Evolutionary conservation across 129 eudicot species (phyloP), one percentile per base, ranked within the genome.

Genomic region (Escallonia herrerae): DNA sequence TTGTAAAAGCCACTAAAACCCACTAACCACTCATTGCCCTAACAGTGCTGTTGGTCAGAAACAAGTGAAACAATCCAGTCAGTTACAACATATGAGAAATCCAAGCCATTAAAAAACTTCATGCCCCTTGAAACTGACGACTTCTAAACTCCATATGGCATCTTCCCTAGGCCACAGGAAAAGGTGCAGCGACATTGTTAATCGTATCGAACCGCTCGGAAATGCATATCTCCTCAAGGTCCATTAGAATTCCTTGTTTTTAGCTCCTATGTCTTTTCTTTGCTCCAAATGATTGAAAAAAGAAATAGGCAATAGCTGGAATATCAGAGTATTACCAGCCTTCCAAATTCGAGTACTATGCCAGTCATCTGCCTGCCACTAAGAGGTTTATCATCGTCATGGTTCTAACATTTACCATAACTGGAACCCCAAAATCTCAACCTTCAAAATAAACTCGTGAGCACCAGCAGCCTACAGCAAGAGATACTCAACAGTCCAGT

Each of bases 51-150:
- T 60, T 12, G 9, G 50, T 59, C 7, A 54, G 22, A 39, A 10
- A 51, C 41, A 66, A 51, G 6, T 15, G 4, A 55, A 14, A 66
- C 38, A 39, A 12, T 40, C 10, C 50, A 42, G 8, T 55, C 10
- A 54, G 4, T 40, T 43, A 52, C 76, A 69, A 65, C 53, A 60
- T 11, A 39, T 8, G 43, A 13, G 65, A 43, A 60, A 43, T 4
- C 11, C 50, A 59, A 59, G 7, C 46, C 15, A 10, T 60, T n/a
- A 57, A 22, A 53, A 60, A 15, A 63, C 62, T 38, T 42, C 15
- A 71, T 54, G 43, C 68, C 70, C 57, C 4, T 67, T 56, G 62
- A 38, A 40, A 76, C 56, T 33, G 52, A 46, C n/a, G 49, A 63
- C 67, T 62, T 47, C 8, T 43, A 44, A 22, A 47, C 58, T 10